Conservation (phyloP, 495 filamentous ascomycete genomes). For the Oleoguttula mirabilis region DNA sequence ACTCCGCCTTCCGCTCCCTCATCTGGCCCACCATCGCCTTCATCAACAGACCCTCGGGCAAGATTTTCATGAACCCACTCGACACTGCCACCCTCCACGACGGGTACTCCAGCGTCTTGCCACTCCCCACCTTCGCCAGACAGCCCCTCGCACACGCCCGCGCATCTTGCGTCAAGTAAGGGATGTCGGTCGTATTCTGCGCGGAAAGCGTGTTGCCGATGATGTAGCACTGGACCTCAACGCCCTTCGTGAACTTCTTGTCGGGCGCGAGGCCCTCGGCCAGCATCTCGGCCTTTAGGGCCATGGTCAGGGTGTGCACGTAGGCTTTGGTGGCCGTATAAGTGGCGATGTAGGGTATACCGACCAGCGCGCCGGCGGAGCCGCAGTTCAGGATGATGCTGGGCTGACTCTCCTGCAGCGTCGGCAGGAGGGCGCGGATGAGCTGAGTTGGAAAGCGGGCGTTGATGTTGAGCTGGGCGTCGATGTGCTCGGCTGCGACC, state of each 20-base stretch:
- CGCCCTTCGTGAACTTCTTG: background rate
- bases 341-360: background rate
- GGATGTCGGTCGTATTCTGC: background rate
- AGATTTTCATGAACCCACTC: background rate
- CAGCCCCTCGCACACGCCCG: background rate
- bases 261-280: background rate
- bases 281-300: background rate
- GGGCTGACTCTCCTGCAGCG: conserved; percentile 24
- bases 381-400: conserved; percentile 29
- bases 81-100: background rate
- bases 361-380: background rate
- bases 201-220: background rate
- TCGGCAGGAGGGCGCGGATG: conserved; percentile 32
- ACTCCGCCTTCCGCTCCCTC: background rate
- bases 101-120: background rate
- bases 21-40: background rate
- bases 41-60: background rate
- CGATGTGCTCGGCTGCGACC: conserved; percentile 16
- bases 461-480: conserved; percentile 19
- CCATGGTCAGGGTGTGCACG: background rate
- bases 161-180: background rate
- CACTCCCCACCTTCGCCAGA: background rate
- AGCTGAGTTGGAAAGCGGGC: conserved; percentile 30
- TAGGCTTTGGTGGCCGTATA: background rate
- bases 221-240: background rate